Evolutionary conservation across 257 asterid genomes (phyloP), one percentile per base, ranked within the genome.

Genomic region (Nyctanthes arbortristis): DNA sequence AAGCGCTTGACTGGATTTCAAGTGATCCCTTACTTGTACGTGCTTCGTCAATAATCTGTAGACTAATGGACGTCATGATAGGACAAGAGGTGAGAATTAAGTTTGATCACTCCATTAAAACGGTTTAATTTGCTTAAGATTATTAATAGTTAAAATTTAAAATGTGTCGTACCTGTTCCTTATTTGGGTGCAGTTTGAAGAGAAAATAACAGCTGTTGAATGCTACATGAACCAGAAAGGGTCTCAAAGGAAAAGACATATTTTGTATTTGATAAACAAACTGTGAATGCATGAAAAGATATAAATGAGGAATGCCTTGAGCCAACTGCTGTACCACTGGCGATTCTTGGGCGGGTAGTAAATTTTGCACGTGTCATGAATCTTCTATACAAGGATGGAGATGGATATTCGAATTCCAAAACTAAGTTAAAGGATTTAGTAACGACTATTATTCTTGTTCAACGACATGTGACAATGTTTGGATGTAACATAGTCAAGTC

Each of bases 11-110:
- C n/a, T n/a, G n/a, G n/a, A n/a, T n/a, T n/a, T n/a, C n/a, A 0
- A 40, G 10, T 9, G 71, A 73, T 7, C 84, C 87, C 0, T 18
- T 34, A 1, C 67, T 79, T 7, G 64, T 77, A 5, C 40, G 49
- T 0, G 73, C 83, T 22, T 27, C 81, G 2, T 22, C 75, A 14
- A 5, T 61, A 7, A 76, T 79, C 60, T 18, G 34, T 2, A 74
- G 87, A 67, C 31, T 82, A 47, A 58, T 36, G 52, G 80, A 82
- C 36, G 83, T 73, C 31, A 79, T 66, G 32, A 75, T 28, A 4
- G 69, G 69, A 20, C 64, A 68, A 5, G 77, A 73, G 83, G 83
- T 77, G 55, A 43, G 20, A 40, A 14, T 4, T 22, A 22, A 18
- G 52, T 67, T 13, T 71, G n/a, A n/a, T n/a, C n/a, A n/a, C n/a